These are phyloP conservation scores for Tephrocybe sp. DNA, from an alignment of 768 basidiomycete genomes.

Conservation along the genomic window DNA sequence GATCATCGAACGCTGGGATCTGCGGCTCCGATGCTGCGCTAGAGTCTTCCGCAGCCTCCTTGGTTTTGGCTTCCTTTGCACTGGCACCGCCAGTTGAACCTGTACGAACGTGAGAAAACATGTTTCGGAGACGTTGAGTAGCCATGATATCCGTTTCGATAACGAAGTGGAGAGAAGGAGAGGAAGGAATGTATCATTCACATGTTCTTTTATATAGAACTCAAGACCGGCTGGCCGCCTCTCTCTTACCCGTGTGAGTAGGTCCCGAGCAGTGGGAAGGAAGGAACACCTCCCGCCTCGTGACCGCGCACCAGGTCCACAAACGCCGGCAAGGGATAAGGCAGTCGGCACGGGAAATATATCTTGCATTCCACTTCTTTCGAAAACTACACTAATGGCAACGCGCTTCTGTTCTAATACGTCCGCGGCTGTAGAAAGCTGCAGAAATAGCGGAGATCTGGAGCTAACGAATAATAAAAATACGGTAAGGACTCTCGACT, in stretches of 20 bases:
- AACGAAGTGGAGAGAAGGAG: neutral
- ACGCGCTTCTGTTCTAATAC: too few species aligned
- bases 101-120: conserved; percentile 25
- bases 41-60: conserved; percentile 2
- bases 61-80: neutral
- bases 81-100: neutral
- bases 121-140: conserved; percentile 26
- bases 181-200: neutral
- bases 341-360: neutral
- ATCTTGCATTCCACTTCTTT: neutral
- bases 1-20: conserved; percentile 34
- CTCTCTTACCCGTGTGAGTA: too few species aligned
- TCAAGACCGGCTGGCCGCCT: too few species aligned
- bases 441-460: neutral
- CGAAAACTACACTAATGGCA: neutral
- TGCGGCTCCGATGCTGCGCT: conserved; percentile 9
- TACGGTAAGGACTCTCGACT: neutral
- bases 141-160: conserved; percentile 19
- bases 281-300: neutral
- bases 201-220: neutral
- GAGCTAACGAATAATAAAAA: conserved; percentile 1
- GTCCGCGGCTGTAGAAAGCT: too few species aligned
- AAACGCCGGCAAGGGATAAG: neutral
- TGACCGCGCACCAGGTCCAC: neutral
- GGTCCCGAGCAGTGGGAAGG: neutral